These are phyloP conservation scores for Cercophora samala DNA, from an alignment of 495 filamentous ascomycete species.

Conservation along the genomic window DNA sequence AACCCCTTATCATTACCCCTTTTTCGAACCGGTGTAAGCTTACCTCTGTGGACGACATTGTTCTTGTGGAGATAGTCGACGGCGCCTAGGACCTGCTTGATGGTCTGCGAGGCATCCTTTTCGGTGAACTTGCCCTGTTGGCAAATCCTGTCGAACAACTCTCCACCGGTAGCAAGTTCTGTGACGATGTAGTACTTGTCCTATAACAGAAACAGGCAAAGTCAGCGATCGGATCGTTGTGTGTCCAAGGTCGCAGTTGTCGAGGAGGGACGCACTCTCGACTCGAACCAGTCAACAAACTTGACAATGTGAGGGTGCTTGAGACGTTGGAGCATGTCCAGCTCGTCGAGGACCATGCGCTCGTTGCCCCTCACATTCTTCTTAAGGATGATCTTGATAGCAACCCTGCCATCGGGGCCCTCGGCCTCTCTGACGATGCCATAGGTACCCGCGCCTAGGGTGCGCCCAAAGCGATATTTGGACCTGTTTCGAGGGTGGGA, in stretches of 20 bases:
- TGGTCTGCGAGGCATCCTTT: conserved; percentile 95
- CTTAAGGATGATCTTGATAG: conserved; percentile 99
- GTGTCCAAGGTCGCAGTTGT: conserved; percentile 1
- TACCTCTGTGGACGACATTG: conserved; percentile 95
- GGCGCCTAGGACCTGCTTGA: conserved; percentile 89
- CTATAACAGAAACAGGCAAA: conserved; percentile 43
- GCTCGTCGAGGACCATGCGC: conserved; percentile 96
- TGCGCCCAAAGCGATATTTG: conserved; percentile 86
- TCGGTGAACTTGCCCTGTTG: conserved; percentile 98
- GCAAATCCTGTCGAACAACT: conserved; percentile 97
- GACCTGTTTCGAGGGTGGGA: conserved; percentile 52
- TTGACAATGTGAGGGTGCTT: conserved; percentile 95
- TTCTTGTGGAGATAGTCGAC: conserved; percentile 93
- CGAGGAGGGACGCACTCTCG: conserved; percentile 55
- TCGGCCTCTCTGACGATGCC: conserved; percentile 97
- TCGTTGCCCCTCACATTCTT: conserved; percentile 99
- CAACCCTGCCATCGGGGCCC: conserved; percentile 76
- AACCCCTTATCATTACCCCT: background rate
- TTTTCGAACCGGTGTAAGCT: conserved; percentile 15
- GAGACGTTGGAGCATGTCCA: conserved; percentile 84
- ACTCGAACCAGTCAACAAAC: conserved; percentile 99
- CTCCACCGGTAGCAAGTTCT: conserved; percentile 91
- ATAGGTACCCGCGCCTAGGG: conserved; percentile 95
- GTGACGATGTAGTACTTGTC: conserved; percentile 99
- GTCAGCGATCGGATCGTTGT: conserved; percentile 11